phyloP scores from a whole-genome alignment of 108 stramenopile genomes.

The Nannochloropsis gaditana region DNA sequence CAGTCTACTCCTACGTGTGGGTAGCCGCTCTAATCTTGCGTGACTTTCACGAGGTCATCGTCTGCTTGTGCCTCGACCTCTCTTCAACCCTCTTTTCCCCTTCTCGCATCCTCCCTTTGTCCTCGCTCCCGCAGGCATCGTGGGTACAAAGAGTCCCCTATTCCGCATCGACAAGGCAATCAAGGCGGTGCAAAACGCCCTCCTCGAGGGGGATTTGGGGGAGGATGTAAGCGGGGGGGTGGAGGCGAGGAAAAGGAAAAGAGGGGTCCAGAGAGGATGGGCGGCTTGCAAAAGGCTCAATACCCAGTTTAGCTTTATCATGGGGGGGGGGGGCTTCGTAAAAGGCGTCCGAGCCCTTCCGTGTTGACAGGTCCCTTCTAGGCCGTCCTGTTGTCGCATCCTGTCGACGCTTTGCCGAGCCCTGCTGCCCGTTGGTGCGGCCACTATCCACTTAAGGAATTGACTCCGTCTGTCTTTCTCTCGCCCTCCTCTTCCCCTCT shows the following conservation, averaged over 20 bases:
- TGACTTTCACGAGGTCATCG: no score
- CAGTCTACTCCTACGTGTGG: no score
- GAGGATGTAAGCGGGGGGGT: not conserved
- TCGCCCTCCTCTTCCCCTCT: not conserved
- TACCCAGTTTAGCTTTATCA: no score
- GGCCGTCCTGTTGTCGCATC: no score
- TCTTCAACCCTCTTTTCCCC: not conserved
- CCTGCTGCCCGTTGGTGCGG: no score
- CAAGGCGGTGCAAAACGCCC: not conserved
- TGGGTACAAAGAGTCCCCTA: not conserved
- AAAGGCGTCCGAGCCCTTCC: no score
- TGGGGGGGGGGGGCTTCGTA: no score
- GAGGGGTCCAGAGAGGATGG: not conserved
- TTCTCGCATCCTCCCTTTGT: not conserved
- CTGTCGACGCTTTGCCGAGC: no score
- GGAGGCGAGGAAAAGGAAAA: not conserved
- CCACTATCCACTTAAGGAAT: no score
- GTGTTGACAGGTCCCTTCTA: no score
- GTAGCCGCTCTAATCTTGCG: no score
- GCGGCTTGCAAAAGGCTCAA: no score
- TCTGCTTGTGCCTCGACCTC: not conserved
- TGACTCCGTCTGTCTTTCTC: not conserved
- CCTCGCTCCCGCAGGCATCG: not conserved
- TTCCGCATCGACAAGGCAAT: not conserved
- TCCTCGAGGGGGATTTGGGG: not conserved